These are phyloP conservation scores for Moricandia moricandioides DNA, from an alignment of 345 rosid genomes.

Conservation along the genomic window DNA sequence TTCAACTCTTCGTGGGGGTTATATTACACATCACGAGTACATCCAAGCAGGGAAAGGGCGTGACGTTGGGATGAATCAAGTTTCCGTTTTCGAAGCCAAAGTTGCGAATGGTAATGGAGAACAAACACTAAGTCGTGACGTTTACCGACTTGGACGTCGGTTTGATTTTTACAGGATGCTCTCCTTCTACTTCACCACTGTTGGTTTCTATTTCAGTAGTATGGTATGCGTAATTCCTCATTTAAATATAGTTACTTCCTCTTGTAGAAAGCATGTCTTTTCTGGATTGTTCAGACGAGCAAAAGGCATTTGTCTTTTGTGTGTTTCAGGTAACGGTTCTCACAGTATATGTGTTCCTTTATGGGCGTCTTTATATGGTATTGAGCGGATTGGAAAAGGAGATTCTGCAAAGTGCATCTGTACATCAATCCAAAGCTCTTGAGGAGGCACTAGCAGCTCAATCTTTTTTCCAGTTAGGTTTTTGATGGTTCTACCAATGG, in stretches of 20 bases:
- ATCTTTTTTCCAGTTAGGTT: slow-evolving; percentile 82
- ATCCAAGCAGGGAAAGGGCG: slow-evolving; percentile 98
- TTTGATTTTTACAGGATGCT: slow-evolving; percentile 98
- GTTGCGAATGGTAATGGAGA: slow-evolving; percentile 98
- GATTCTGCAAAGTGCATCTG: slow-evolving; percentile 50
- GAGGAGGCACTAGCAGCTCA: slow-evolving; percentile 85
- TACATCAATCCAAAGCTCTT: slow-evolving; percentile 73
- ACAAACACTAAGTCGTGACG: slow-evolving; percentile 95
- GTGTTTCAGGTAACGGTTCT: slow-evolving; percentile 76
- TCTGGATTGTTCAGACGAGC: neutral
- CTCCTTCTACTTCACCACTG: slow-evolving; percentile 94
- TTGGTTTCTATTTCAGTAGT: slow-evolving; percentile 93
- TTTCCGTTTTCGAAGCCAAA: slow-evolving; percentile 88
- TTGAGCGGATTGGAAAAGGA: slow-evolving; percentile 84
- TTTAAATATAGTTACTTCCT: neutral
- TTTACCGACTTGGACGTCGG: slow-evolving; percentile 84
- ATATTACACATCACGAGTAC: slow-evolving; percentile 89
- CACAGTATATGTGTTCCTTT: slow-evolving; percentile 77
- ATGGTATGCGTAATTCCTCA: slow-evolving; percentile 54
- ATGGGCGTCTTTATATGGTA: slow-evolving; percentile 87
- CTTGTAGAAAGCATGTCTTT: neutral
- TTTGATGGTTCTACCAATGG: slow-evolving; percentile 86
- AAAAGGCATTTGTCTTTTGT: neutral
- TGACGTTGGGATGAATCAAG: slow-evolving; percentile 95
- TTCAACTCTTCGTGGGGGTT: slow-evolving; percentile 90